Evolutionary conservation across 208 protist genomes (phyloP).

Genomic region (Histomonas meleagridis): DNA sequence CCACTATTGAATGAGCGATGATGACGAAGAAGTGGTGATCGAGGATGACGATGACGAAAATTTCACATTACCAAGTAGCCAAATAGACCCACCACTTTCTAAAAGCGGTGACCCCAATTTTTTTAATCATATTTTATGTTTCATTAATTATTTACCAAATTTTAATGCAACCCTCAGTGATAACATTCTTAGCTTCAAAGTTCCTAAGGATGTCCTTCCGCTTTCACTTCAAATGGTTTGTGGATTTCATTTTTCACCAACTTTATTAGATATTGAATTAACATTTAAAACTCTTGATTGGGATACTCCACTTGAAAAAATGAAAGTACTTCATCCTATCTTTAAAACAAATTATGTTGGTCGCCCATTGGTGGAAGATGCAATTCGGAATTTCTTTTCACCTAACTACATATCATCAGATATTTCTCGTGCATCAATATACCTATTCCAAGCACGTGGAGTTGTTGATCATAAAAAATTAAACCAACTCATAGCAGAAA

Average conservation of each 20-base stretch:
- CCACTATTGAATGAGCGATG: too few relatives aligned
- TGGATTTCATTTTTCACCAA: not conserved
- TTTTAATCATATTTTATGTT: not conserved
- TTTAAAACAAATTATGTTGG: not conserved
- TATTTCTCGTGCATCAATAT: not conserved
- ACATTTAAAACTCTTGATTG: not conserved
- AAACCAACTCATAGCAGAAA: not conserved
- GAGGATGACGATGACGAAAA: not conserved
- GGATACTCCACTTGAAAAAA: not conserved
- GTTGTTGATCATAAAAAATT: not conserved
- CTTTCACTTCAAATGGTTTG: not conserved
- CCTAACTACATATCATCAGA: not conserved
- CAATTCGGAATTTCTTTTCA: not conserved
- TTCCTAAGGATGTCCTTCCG: not conserved
- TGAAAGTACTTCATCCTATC: not conserved
- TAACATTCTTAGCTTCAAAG: not conserved
- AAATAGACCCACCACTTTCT: not conserved
- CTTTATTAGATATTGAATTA: not conserved
- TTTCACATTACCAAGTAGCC: not conserved
- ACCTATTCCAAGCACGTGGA: not conserved
- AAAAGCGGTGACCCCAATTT: too few relatives aligned
- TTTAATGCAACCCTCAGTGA: not conserved
- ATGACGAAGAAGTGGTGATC: not conserved
- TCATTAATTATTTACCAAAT: not conserved
- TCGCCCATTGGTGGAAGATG: not conserved